Evolutionary conservation across 768 basidiomycete species (phyloP).

Genomic region (Mycena olivaceomarginata): DNA sequence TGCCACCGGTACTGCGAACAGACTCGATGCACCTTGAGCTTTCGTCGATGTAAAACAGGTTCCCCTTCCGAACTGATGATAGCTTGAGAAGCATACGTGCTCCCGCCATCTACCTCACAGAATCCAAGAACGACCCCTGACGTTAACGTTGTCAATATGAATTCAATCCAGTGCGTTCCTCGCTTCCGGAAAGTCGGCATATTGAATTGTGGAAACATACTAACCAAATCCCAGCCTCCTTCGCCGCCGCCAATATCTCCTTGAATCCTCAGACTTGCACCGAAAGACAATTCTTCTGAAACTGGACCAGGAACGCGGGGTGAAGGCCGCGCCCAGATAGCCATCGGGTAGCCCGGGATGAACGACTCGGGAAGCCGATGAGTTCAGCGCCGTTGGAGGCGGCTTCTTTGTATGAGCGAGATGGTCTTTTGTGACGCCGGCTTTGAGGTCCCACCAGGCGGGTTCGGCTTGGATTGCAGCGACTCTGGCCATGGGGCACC

Average conservation of each 20-base stretch:
- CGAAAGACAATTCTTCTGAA: constrained; percentile 35
- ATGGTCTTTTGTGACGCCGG: constrained; percentile 38
- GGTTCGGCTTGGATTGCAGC: constrained; percentile 47
- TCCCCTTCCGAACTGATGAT: constrained; percentile 42
- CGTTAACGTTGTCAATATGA: neutral
- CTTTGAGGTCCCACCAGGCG: constrained; percentile 44
- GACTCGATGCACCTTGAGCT: constrained; percentile 32
- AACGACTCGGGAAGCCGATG: constrained; percentile 47
- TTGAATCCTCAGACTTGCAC: constrained; percentile 41
- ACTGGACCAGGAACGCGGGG: constrained; percentile 38
- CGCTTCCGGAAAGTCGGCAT: too few species aligned
- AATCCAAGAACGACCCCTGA: constrained; percentile 46
- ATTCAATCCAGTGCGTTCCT: neutral
- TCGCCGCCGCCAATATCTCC: constrained; percentile 33
- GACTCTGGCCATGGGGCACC: constrained; percentile 22
- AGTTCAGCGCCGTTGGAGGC: constrained; percentile 46
- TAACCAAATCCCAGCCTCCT: constrained; percentile 44
- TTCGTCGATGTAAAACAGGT: constrained; percentile 44
- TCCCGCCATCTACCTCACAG: constrained; percentile 38
- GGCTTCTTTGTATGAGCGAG: constrained; percentile 43
- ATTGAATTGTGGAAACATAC: neutral
- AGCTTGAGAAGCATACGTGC: constrained; percentile 43
- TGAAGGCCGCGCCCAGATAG: constrained; percentile 44
- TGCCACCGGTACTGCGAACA: neutral
- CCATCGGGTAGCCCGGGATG: constrained; percentile 46